Percentiles rank a stretch among this genome's conserved stretches.
These are phyloP conservation scores for Phytopythium sindhum DNA, from an alignment of 352 stramenopile genomes.

Conservation along the genomic window DNA sequence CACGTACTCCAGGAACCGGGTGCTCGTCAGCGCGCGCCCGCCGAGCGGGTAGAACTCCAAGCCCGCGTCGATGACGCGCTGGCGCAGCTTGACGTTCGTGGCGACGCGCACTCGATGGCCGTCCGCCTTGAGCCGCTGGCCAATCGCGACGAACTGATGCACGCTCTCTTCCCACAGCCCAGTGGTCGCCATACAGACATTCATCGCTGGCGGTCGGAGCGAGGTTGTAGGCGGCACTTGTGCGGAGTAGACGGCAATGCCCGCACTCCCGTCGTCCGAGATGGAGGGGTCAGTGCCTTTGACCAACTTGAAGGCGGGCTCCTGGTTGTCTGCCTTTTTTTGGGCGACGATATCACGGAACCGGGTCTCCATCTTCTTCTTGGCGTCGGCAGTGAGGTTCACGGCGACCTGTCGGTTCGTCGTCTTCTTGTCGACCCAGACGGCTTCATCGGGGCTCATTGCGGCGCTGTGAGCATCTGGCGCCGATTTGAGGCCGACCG, in stretches of 20 bases:
- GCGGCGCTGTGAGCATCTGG: constrained; percentile 14
- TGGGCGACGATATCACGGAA: constrained; percentile 26
- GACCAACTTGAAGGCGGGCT: constrained; percentile 11
- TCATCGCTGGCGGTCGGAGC: constrained; percentile 42
- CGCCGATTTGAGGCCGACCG: constrained; percentile 15
- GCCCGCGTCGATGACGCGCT: constrained; percentile 36
- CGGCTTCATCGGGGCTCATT: constrained; percentile 16
- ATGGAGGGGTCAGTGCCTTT: too few relatives aligned
- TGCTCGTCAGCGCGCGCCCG: constrained; percentile 41
- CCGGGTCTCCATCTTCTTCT: constrained; percentile 15
- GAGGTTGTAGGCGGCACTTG: too few relatives aligned
- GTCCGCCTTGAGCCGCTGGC: constrained; percentile 45
- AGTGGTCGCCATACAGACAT: constrained; percentile 39
- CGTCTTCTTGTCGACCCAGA: constrained; percentile 16
- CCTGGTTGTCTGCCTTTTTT: constrained; percentile 13
- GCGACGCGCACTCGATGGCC: constrained; percentile 85
- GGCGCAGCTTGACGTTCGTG: constrained; percentile 58
- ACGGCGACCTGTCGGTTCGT: constrained; percentile 21
- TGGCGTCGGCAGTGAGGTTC: constrained; percentile 18
- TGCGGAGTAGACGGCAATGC: too few relatives aligned
- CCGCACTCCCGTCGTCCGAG: too few relatives aligned
- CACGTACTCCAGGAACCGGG: constrained; percentile 52
- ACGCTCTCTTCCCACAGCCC: constrained; percentile 56
- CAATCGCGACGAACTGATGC: constrained; percentile 55
- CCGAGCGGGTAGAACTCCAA: constrained; percentile 49